Percentiles rank a stretch among this genome's conserved stretches.
Conservation (phyloP, 306 rosid genomes). For the Luffa acutangula region DNA sequence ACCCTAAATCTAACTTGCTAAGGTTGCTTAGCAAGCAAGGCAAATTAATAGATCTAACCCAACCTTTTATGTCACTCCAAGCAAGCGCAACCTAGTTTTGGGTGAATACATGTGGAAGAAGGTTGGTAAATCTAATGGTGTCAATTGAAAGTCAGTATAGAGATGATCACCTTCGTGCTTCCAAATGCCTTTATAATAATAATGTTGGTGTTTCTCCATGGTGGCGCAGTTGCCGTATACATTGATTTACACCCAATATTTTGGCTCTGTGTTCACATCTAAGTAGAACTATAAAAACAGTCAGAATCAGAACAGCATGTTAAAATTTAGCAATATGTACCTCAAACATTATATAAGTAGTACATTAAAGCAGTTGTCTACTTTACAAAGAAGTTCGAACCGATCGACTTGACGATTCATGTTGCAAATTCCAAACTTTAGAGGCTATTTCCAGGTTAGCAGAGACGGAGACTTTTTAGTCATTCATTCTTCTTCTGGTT, state of each 20-base stretch:
- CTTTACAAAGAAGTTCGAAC: not conserved
- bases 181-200: not conserved
- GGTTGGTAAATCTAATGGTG: not conserved
- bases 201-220: not conserved
- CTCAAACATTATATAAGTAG: slow-evolving; percentile 6
- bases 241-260: slow-evolving; percentile 5
- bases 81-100: not conserved
- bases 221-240: not conserved
- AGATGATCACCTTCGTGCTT: slow-evolving; percentile 1
- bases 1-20: not conserved
- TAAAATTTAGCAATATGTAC: slow-evolving; percentile 2
- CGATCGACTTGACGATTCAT: not conserved
- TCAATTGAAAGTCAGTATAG: not conserved
- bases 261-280: not conserved
- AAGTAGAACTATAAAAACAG: not conserved
- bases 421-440: not conserved
- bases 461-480: not conserved
- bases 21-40: not conserved
- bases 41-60: not conserved
- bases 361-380: slow-evolving; percentile 4
- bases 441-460: slow-evolving; percentile 5
- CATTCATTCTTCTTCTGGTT: slow-evolving; percentile 80
- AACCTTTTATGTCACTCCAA: not conserved
- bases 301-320: not conserved
- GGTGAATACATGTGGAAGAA: not conserved